phyloP scores from a whole-genome alignment of 2,329 filamentous ascomycete species.

The Cladophialophora bantiana region DNA sequence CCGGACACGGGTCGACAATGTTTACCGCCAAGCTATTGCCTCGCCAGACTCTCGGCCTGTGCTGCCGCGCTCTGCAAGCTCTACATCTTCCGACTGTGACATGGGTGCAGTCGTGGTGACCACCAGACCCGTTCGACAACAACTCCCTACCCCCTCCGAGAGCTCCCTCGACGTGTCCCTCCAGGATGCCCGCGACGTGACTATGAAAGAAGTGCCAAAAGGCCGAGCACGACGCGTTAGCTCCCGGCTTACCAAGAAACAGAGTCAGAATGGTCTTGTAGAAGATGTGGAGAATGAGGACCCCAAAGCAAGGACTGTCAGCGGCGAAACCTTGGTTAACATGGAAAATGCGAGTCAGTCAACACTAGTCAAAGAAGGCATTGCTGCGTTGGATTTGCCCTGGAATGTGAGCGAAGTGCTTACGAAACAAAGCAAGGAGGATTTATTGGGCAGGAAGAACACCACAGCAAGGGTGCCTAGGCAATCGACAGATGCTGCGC shows the following conservation, averaged over 20 bases:
- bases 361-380: slow-evolving; percentile 50
- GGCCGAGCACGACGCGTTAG: slow-evolving; percentile 39
- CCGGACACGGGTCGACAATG: slow-evolving; percentile 15
- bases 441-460: slow-evolving; percentile 11
- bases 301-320: slow-evolving; percentile 41
- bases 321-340: slow-evolving; percentile 51
- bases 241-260: slow-evolving; percentile 19
- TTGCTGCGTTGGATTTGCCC: slow-evolving; percentile 50
- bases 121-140: slow-evolving; percentile 16
- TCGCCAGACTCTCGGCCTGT: slow-evolving; percentile 20
- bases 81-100: slow-evolving; percentile 29
- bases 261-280: slow-evolving; percentile 42
- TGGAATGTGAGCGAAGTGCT: slow-evolving; percentile 42
- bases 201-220: slow-evolving; percentile 36
- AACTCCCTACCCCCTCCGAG: slow-evolving; percentile 43
- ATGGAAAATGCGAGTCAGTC: slow-evolving; percentile 48
- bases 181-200: slow-evolving; percentile 29
- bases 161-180: slow-evolving; percentile 43
- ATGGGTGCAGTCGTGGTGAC: slow-evolving; percentile 36
- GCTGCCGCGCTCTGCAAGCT: slow-evolving; percentile 42
- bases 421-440: slow-evolving; percentile 23
- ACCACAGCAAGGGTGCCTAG: slow-evolving; percentile 26
- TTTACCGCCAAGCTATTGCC: neutral
- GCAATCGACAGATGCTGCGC: slow-evolving; percentile 19
- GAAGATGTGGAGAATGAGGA: slow-evolving; percentile 41